Percentiles rank a stretch among this genome's conserved stretches.
phyloP scores from a whole-genome alignment of 176 grass and related monocot species.

The maize (Zea mays) region DNA sequence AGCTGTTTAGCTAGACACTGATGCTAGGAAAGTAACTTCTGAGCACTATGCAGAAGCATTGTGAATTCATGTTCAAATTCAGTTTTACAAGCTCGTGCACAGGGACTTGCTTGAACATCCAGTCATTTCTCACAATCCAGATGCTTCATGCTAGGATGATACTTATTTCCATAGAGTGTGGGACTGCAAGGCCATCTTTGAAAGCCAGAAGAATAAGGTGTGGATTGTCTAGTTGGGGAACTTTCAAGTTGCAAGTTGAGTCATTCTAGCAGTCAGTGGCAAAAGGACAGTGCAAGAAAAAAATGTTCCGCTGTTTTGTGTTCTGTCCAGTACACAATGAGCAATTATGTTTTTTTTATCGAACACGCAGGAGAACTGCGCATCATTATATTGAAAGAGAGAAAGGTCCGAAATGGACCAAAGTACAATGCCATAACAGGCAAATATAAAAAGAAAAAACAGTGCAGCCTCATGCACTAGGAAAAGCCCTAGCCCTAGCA shows the following conservation, averaged over 20 bases:
- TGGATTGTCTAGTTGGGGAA: too few species aligned
- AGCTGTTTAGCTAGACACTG: background rate
- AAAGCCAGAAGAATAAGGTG: too few species aligned
- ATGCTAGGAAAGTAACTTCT: background rate
- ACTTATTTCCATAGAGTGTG: background rate
- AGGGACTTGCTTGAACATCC: background rate
- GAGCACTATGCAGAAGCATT: background rate
- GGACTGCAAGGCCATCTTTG: too few species aligned
- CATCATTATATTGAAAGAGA: too few species aligned
- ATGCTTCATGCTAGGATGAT: background rate
- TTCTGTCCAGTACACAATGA: background rate
- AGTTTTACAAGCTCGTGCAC: background rate
- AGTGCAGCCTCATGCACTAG: too few species aligned
- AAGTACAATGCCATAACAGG: too few species aligned
- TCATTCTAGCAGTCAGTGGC: background rate
- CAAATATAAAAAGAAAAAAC: too few species aligned
- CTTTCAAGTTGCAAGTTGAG: too few species aligned
- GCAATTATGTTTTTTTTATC: too few species aligned
- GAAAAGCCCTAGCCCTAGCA: too few species aligned
- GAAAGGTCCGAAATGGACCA: too few species aligned
- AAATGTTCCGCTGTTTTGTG: background rate
- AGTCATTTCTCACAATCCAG: background rate
- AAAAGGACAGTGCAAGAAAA: background rate
- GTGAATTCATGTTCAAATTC: background rate
- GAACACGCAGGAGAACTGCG: too few species aligned